These are phyloP conservation scores for Lactarius indigo DNA, from an alignment of 768 basidiomycete genomes.

Conservation along the genomic window DNA sequence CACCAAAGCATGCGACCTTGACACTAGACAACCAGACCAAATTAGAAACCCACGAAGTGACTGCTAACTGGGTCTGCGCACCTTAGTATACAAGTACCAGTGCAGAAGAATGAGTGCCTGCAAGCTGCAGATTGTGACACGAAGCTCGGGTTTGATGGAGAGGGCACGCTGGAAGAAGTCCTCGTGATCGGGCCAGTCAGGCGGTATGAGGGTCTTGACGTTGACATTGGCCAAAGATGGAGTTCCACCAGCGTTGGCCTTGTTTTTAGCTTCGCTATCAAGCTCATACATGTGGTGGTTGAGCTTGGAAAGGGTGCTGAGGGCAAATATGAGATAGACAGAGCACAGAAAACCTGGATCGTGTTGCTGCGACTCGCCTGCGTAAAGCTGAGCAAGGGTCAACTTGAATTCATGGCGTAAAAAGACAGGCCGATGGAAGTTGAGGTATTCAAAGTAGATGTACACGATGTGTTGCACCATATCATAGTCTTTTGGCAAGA, in stretches of 20 bases:
- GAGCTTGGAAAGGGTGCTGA: slow-evolving; percentile 79
- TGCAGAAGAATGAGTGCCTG: too few relatives aligned
- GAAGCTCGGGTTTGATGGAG: too few relatives aligned
- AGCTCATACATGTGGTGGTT: slow-evolving; percentile 62
- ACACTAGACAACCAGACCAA: slow-evolving; percentile 46
- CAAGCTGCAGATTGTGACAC: too few relatives aligned
- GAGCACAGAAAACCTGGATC: too few relatives aligned
- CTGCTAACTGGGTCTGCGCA: slow-evolving; percentile 32
- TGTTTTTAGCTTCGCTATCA: slow-evolving; percentile 42
- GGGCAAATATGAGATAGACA: too few relatives aligned
- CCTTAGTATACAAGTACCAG: slow-evolving; percentile 89
- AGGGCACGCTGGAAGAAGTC: too few relatives aligned
- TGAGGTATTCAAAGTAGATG: slow-evolving; percentile 74
- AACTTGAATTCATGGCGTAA: slow-evolving; percentile 63
- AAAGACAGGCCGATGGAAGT: slow-evolving; percentile 76
- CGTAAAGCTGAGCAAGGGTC: too few relatives aligned
- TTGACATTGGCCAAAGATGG: slow-evolving; percentile 33
- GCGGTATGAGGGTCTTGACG: too few relatives aligned
- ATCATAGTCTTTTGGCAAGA: slow-evolving; percentile 73
- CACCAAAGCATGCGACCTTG: slow-evolving; percentile 90
- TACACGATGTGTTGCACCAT: slow-evolving; percentile 61
- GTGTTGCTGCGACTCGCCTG: too few relatives aligned
- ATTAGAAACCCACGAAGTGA: slow-evolving; percentile 15
- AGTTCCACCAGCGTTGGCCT: slow-evolving; percentile 33
- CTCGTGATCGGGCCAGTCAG: too few relatives aligned